Evolutionary conservation across 148 eudicot species (phyloP), one percentile per base, ranked within the genome.

Genomic region (Cornus kousa): DNA sequence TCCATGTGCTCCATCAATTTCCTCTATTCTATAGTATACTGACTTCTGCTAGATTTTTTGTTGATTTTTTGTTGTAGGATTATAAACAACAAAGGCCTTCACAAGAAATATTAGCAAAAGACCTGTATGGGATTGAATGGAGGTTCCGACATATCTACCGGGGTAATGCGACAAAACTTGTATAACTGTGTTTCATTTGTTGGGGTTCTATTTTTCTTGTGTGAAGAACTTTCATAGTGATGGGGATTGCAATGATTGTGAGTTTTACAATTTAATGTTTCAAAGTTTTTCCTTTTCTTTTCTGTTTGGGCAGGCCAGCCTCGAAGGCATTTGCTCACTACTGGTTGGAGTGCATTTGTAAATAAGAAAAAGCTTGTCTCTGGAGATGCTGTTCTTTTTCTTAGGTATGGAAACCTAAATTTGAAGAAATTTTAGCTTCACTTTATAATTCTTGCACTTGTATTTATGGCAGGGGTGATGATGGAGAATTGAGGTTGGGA

Each of bases 291-390:
- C 37, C 9, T 76, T 75, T 2, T 22, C 12, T 74, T 17, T 59
- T 40, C 8, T 78, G 32, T n/a, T 82, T 16, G 70, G 40, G 69
- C 90, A 95, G 99, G 99, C 68, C 99, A 95, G 87, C 99, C 99
- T 68, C 86, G 99, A 33, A 86, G 99, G 80, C 99, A 95, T 85
- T 85, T 95, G 85, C 92, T 95, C 9, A 95, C 99, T 12, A 95
- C 99, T 23, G 99, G 99, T 39, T 95, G 99, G 99, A 95, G 99
- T 85, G 97, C 97, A 32, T 95, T 95, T 84, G 94, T 95, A 79
- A 95, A 91, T 77, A 95, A 88, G 86, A 95, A 95, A 87, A 95
- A 93, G 88, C 93, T 95, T 16, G 92, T 91, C 12, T 93, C 90
- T 79, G 99, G 99, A 74, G 99, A 95, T 84, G 99, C 97, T 2